Conservation (phyloP, 345 rosid species). For the Cochlearia excelsa region DNA sequence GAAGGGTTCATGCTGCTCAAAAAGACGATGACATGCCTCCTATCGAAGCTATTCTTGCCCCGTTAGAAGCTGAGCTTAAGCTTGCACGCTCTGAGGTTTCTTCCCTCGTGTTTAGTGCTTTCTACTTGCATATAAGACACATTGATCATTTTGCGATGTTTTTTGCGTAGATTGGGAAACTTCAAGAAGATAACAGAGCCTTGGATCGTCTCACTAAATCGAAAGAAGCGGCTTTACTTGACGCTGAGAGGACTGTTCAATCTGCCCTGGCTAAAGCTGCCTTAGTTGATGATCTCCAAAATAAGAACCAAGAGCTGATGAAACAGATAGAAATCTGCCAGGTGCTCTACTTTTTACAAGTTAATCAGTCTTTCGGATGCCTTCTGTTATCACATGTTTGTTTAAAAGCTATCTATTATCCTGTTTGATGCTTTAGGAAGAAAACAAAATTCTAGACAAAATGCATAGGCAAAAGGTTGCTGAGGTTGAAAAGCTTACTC, state of each 20-base stretch:
- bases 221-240: conserved; percentile 93
- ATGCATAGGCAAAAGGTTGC: conserved; percentile 87
- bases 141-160: conserved; percentile 15
- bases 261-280: conserved; percentile 91
- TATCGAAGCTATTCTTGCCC: conserved; percentile 97
- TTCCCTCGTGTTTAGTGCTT: not conserved
- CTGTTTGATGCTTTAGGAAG: conserved; percentile 56
- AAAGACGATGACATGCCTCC: conserved; percentile 72
- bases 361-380: not conserved
- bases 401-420: conserved; percentile 1
- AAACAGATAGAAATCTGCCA: conserved; percentile 96
- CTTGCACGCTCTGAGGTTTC: conserved; percentile 88
- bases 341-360: conserved; percentile 41
- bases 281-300: conserved; percentile 97
- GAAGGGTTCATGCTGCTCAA: too few species aligned
- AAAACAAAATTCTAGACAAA: conserved; percentile 91
- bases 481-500: conserved; percentile 46
- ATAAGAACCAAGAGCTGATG: conserved; percentile 95
- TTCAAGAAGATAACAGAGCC: conserved; percentile 97
- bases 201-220: conserved; percentile 95
- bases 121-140: not conserved
- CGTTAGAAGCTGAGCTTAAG: conserved; percentile 96
- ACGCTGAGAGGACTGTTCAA: conserved; percentile 92
- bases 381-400: not conserved
- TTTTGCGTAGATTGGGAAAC: conserved; percentile 71